Conservation (phyloP, 257 asterid genomes). For the Penstemon barbatus region DNA sequence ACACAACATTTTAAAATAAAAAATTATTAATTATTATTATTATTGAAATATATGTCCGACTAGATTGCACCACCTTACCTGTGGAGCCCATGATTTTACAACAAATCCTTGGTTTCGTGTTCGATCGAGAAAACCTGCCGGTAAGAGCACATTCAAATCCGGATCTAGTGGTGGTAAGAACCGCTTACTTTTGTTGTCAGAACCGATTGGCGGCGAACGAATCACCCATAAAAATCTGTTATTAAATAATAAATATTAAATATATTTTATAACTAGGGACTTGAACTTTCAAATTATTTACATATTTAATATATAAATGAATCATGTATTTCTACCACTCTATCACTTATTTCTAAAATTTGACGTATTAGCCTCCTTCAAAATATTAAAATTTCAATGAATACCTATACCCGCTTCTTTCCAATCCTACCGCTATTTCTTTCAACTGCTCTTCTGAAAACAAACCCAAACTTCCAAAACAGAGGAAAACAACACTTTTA, state of each 20-base stretch:
- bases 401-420: slow-evolving; percentile 37
- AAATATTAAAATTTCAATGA: too few species aligned
- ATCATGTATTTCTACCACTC: too few species aligned
- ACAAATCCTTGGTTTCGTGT: slow-evolving; percentile 46
- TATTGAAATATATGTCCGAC: too few species aligned
- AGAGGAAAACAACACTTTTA: slow-evolving; percentile 52
- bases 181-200: slow-evolving; percentile 30
- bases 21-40: too few species aligned
- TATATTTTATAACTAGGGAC: too few species aligned
- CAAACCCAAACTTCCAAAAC: slow-evolving; percentile 64
- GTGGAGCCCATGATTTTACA: slow-evolving; percentile 65
- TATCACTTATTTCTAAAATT: too few species aligned
- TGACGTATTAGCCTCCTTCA: too few species aligned
- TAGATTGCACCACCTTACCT: slow-evolving; percentile 20
- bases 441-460: slow-evolving; percentile 38
- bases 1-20: too few species aligned
- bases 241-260: too few species aligned
- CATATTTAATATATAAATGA: too few species aligned
- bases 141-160: slow-evolving; percentile 44
- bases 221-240: slow-evolving; percentile 53
- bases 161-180: slow-evolving; percentile 37
- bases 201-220: slow-evolving; percentile 36
- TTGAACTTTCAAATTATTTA: too few species aligned
- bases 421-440: slow-evolving; percentile 52
- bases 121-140: slow-evolving; percentile 52